Conservation (phyloP, 1,284 basidiomycete species). For the Caloboletus firmus region DNA sequence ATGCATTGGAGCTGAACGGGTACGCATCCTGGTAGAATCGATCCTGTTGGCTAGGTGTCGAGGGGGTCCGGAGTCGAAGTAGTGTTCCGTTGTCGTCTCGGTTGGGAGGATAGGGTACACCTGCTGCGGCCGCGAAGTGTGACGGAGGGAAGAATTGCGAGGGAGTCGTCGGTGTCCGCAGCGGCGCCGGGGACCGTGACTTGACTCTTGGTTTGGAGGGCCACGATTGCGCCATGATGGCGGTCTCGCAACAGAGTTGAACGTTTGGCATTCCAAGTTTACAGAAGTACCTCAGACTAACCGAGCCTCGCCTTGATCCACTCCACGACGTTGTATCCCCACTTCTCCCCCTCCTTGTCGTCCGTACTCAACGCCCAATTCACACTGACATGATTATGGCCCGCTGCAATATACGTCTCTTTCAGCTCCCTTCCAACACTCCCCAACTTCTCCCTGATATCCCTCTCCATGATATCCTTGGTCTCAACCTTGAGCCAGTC, state of each 20-base stretch:
- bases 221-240: constrained; percentile 20
- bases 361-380: constrained; percentile 51
- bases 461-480: constrained; percentile 40
- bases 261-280: constrained; percentile 17
- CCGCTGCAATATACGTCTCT: constrained; percentile 41
- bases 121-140: constrained; percentile 64
- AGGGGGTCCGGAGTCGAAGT: constrained; percentile 19
- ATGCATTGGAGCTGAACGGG: constrained; percentile 17
- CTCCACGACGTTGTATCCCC: constrained; percentile 50
- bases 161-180: constrained; percentile 28
- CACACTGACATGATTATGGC: constrained; percentile 65
- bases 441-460: constrained; percentile 38
- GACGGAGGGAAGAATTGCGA: constrained; percentile 57
- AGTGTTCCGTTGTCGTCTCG: constrained; percentile 10
- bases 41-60: constrained; percentile 3
- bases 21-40: constrained; percentile 5
- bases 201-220: constrained; percentile 18
- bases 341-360: constrained; percentile 57
- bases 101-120: constrained; percentile 33
- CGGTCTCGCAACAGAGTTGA: constrained; percentile 5
- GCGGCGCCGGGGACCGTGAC: constrained; percentile 35
- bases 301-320: constrained; percentile 43
- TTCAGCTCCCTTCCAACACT: constrained; percentile 31
- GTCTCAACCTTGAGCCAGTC: constrained; percentile 39
- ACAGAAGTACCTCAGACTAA: no score